Evolutionary conservation across 208 protist species (phyloP), one percentile per base, ranked within the genome.

Genomic region (Naegleria gruberi): DNA sequence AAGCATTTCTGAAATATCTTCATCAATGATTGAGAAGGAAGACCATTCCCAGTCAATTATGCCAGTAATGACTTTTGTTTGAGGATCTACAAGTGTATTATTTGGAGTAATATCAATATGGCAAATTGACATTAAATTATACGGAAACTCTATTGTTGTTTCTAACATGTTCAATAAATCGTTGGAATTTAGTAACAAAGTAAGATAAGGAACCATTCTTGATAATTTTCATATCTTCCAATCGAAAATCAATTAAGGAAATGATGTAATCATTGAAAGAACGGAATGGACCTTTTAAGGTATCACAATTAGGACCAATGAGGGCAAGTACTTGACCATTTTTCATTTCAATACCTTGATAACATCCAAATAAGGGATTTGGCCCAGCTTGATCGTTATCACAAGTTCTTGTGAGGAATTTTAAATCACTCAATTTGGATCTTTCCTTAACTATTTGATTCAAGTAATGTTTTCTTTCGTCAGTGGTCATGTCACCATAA

Each of bases 31-130:
- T 30, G 77, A 30, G 6, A 83, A 43, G 2, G 12, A 44, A 83
- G 10, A 6, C 77, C 77, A 83, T 43, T 83, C 77, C 77, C 77
- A 83, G 19, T 83, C 77, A 83, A 83, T 83, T 10, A 83, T 43
- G 5, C 77, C 77, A 26, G 77, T 43, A 44, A 83, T 83, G 26
- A 26, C 5, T 83, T 42, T 42, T 34, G n/a, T 44, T 15, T 34
- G 34, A 19, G 37, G n/a, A 19, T 83, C 77, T 15, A 83, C 37
- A 3, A 83, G 5, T 6, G 41, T 83, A 30, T 83, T 83, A 23
- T 42, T 83, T 23, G 77, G 77, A 12, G 77, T 44, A 43, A 83
- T 5, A 42, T 83, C 77, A 26, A 44, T 30, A 19, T 83, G 77
- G 42, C 55, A 73, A 30, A 73, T 5, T 73, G 5, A 17, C 5